These are phyloP conservation scores for Debaryomyces nepalensis DNA, from an alignment of 1,139 yeast species.

Conservation along the genomic window DNA sequence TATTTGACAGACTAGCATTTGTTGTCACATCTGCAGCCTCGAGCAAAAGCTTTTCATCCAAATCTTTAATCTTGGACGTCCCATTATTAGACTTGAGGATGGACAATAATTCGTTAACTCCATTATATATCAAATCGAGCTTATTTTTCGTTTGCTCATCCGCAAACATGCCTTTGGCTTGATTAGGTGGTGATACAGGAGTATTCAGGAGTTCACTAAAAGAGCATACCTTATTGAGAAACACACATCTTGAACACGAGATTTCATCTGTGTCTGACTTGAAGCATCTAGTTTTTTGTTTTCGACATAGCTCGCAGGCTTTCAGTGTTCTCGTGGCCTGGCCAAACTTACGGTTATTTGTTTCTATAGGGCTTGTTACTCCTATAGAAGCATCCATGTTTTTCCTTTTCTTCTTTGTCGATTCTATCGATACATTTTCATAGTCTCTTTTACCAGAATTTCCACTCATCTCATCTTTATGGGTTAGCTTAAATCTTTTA, in stretches of 20 bases:
- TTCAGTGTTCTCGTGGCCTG: slow-evolving; percentile 47
- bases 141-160: slow-evolving; percentile 19
- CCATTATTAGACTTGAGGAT: slow-evolving; percentile 23
- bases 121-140: slow-evolving; percentile 35
- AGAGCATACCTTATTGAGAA: slow-evolving; percentile 56
- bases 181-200: slow-evolving; percentile 11
- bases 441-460: background rate
- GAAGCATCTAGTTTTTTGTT: slow-evolving; percentile 67
- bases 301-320: slow-evolving; percentile 65
- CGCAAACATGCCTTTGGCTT: slow-evolving; percentile 9
- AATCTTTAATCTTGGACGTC: slow-evolving; percentile 17
- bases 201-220: slow-evolving; percentile 36
- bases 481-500: background rate
- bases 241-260: slow-evolving; percentile 61
- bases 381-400: background rate
- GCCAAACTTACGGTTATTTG: slow-evolving; percentile 10
- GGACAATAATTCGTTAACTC: slow-evolving; percentile 37
- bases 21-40: slow-evolving; percentile 25
- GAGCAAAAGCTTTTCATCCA: slow-evolving; percentile 32
- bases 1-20: background rate
- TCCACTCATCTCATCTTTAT: background rate
- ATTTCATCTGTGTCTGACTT: slow-evolving; percentile 47
- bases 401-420: background rate
- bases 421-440: background rate
- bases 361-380: background rate